Evolutionary conservation across 1,139 yeast genomes (phyloP).

Genomic region (Hansenula sp.): DNA sequence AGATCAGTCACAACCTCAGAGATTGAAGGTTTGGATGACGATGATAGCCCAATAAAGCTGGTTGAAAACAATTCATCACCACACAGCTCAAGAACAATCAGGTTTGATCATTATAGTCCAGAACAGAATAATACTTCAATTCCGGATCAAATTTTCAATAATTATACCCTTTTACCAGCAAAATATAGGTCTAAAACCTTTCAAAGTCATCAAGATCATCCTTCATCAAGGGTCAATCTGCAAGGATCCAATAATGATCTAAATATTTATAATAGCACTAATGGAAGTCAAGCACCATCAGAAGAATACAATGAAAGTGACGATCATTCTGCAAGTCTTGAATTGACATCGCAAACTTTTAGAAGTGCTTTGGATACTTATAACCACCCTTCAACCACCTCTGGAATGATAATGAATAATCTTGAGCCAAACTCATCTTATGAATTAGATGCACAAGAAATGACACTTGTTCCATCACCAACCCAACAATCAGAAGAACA

Average conservation of each 20-base stretch:
- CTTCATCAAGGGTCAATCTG: not conserved
- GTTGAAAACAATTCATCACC: not conserved
- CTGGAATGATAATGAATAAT: not conserved
- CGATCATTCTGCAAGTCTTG: not conserved
- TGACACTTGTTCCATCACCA: not conserved
- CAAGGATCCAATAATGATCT: not conserved
- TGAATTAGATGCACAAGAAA: not conserved
- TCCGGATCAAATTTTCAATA: not conserved
- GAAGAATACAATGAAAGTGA: not conserved
- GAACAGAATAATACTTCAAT: not conserved
- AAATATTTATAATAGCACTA: no score
- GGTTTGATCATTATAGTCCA: not conserved
- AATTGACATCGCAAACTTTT: not conserved
- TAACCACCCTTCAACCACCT: not conserved
- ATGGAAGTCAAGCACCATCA: not conserved
- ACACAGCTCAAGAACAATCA: not conserved
- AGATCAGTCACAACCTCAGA: not conserved
- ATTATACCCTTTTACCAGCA: not conserved
- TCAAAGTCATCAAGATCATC: not conserved
- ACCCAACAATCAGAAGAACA: not conserved
- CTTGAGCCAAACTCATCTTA: not conserved
- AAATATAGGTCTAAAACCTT: not conserved
- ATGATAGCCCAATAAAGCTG: not conserved
- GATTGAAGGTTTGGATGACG: not conserved
- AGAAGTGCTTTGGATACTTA: slow-evolving; percentile 1